Evolutionary conservation across 2,329 filamentous ascomycete genomes (phyloP).

Genomic region (Metarhizium brunneum): DNA sequence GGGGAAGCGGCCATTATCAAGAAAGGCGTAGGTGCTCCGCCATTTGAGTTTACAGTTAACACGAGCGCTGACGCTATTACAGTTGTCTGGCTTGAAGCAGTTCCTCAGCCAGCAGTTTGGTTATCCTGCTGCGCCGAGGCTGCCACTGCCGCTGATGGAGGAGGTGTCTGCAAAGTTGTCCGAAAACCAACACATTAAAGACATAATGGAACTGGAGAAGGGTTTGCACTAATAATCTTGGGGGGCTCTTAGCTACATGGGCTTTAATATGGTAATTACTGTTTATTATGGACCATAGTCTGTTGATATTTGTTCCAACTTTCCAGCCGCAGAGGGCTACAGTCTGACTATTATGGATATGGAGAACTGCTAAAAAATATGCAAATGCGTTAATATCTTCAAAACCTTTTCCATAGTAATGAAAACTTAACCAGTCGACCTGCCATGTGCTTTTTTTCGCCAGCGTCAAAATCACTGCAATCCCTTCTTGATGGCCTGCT

Average conservation of each 20-base stretch:
- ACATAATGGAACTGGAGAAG: not conserved
- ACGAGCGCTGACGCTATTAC: not conserved
- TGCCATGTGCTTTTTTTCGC: too few relatives aligned
- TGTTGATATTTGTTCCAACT: too few relatives aligned
- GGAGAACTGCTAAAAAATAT: too few relatives aligned
- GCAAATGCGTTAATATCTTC: too few relatives aligned
- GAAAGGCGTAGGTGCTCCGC: not conserved
- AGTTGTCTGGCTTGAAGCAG: not conserved
- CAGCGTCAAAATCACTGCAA: not conserved
- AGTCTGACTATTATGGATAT: too few relatives aligned
- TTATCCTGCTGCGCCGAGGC: not conserved
- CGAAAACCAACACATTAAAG: not conserved
- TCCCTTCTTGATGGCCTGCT: constrained; percentile 14
- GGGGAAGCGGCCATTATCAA: not conserved
- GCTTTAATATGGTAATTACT: too few relatives aligned
- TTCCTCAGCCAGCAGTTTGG: not conserved
- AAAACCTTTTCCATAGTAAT: too few relatives aligned
- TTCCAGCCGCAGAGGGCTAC: too few relatives aligned
- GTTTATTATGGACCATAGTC: too few relatives aligned
- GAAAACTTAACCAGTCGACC: too few relatives aligned
- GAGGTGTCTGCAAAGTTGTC: not conserved
- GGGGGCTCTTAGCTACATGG: too few relatives aligned
- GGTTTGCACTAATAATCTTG: not conserved
- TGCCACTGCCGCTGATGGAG: not conserved
- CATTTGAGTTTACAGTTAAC: not conserved